A percentile compares a stretch with the other conserved stretches of the same genome.
Conservation (phyloP, 495 filamentous ascomycete species). For the Immersiella caudata region DNA sequence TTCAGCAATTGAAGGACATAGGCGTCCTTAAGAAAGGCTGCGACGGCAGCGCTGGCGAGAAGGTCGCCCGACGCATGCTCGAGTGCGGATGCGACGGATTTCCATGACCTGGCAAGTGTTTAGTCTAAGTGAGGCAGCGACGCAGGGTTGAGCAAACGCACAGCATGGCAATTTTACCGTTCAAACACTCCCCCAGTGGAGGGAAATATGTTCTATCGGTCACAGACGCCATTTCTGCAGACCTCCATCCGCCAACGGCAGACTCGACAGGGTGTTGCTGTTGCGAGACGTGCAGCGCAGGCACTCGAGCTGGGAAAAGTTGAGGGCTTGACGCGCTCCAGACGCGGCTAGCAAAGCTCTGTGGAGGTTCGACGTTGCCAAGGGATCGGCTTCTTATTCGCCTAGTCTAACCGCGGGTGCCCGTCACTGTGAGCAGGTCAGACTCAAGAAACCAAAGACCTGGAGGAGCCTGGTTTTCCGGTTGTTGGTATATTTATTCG, state of each 20-base stretch:
- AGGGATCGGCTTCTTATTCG: not conserved
- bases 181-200: slow-evolving; percentile 51
- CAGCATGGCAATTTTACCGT: slow-evolving; percentile 47
- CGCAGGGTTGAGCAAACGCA: slow-evolving; percentile 62
- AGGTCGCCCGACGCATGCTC: slow-evolving; percentile 54
- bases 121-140: slow-evolving; percentile 45
- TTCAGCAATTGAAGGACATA: slow-evolving; percentile 67
- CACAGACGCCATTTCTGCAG: slow-evolving; percentile 67
- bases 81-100: slow-evolving; percentile 66
- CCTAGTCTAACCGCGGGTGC: not conserved
- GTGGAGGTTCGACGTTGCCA: slow-evolving; percentile 7
- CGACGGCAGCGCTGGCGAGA: slow-evolving; percentile 53
- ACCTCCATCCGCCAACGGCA: slow-evolving; percentile 39
- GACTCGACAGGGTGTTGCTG: slow-evolving; percentile 15
- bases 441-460: too few species aligned
- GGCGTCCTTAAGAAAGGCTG: slow-evolving; percentile 67
- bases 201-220: slow-evolving; percentile 54
- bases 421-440: too few species aligned
- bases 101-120: slow-evolving; percentile 73
- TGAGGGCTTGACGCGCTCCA: slow-evolving; percentile 27
- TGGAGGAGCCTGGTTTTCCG: too few species aligned
- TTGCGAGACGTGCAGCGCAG: slow-evolving; percentile 16
- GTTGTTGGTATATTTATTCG: too few species aligned
- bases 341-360: slow-evolving; percentile 27
- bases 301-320: slow-evolving; percentile 16